Evolutionary conservation across 2,329 filamentous ascomycete genomes (phyloP), one percentile per base, ranked within the genome.

Genomic region (Knufia petricola): DNA sequence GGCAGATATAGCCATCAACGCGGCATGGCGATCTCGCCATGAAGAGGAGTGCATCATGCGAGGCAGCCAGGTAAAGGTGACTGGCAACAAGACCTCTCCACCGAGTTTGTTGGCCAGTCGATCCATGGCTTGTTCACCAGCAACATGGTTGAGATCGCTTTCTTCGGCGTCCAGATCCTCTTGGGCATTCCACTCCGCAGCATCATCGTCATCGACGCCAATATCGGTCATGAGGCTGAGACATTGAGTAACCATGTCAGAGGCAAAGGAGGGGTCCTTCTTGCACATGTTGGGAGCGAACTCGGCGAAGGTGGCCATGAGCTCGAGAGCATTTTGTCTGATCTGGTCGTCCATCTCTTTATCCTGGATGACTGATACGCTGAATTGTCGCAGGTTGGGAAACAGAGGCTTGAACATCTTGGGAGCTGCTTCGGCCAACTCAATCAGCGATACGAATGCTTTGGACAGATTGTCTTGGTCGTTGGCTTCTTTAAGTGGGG

Each of bases 381-480:
- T 90, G 69, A 98, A 95, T 59, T 86, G 82, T 45, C 96, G 90
- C 3, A 98, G 76, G 61, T 87, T 89, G 62, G 85, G 84, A 71
- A 98, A 98, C n/a, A 94, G 75, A 17, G 77, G 78, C 69, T 92
- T 94, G 72, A 98, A 98, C 89, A 96, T 96, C 69, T 92, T 94
- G 19, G 90, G 88, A 19, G 87, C 85, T n/a, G 84, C 78, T 67
- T 96, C 92, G 32, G 92, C 92, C 48, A 98, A 76, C 56, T 96
- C 92, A 60, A 98, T 95, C 41, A 98, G 76, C 20, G 90, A 84
- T 49, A 95, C 74, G 36, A 98, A 80, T 19, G 89, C 89, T 63
- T 88, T 88, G 57, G 87, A 90, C 13, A 98, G 79, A 55, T 94
- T 83, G 12, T 95, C 90, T 10, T 87, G 92, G 62, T 98, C 87